phyloP scores from a whole-genome alignment of 495 filamentous ascomycete genomes.

The Talaromyces borbonicus region DNA sequence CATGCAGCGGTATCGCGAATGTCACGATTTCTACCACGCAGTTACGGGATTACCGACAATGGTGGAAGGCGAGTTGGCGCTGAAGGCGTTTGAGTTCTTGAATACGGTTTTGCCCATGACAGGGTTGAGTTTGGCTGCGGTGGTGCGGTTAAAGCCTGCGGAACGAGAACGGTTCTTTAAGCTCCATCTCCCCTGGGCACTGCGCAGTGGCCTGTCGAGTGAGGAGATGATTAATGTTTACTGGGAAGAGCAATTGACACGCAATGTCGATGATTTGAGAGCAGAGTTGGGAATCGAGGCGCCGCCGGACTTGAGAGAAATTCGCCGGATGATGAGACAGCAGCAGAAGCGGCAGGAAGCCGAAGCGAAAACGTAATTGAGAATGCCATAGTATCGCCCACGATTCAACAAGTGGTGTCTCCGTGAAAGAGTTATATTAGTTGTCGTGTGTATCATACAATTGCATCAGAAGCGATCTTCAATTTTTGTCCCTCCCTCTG shows the following conservation, averaged over 20 bases:
- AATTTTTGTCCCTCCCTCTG: not conserved
- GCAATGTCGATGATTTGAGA: constrained; percentile 69
- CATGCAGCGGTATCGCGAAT: constrained; percentile 96
- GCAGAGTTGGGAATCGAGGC: constrained; percentile 68
- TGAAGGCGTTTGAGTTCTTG: constrained; percentile 94
- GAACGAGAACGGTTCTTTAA: constrained; percentile 64
- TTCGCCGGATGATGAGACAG: constrained; percentile 57
- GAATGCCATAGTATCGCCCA: too few species aligned
- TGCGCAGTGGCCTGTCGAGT: constrained; percentile 65
- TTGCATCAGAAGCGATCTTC: constrained; percentile 1
- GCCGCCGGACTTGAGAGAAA: constrained; percentile 81
- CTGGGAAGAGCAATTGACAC: constrained; percentile 92
- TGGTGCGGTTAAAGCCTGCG: constrained; percentile 59
- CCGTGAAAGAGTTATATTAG: constrained; percentile 1
- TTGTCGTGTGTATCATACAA: constrained; percentile 3
- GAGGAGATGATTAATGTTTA: constrained; percentile 93
- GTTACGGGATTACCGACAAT: constrained; percentile 87
- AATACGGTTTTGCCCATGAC: constrained; percentile 96
- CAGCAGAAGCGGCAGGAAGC: constrained; percentile 55
- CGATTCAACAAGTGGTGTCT: not conserved
- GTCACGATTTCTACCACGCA: constrained; percentile 97
- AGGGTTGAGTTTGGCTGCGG: constrained; percentile 64
- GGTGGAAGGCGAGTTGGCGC: constrained; percentile 83
- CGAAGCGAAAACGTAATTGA: too few species aligned
- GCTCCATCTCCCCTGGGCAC: constrained; percentile 83